phyloP scores from a whole-genome alignment of 441 rosid genomes.

The Daphne laureola region DNA sequence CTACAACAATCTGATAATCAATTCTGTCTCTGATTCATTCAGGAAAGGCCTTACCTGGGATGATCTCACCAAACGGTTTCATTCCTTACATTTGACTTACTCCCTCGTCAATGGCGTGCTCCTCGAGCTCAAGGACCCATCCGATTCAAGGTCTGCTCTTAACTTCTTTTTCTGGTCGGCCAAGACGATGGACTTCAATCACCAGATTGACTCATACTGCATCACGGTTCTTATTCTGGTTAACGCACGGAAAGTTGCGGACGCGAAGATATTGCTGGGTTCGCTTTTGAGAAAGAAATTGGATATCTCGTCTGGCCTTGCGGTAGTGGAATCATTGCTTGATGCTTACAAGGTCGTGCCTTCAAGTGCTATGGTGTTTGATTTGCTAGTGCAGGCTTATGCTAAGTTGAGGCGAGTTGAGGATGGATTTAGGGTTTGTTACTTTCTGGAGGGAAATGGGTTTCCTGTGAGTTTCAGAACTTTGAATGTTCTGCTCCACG shows the following conservation, averaged over 20 bases:
- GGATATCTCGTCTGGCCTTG: conserved; percentile 16
- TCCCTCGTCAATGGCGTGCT: conserved; percentile 38
- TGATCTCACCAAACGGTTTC: conserved; percentile 33
- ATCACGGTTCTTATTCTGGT: conserved; percentile 51
- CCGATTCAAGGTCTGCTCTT: conserved; percentile 52
- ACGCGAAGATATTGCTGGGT: conserved; percentile 57
- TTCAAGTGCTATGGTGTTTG: conserved; percentile 51
- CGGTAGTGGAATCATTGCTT: conserved; percentile 42
- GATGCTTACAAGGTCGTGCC: conserved; percentile 26
- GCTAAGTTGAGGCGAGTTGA: conserved; percentile 54
- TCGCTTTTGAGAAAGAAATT: conserved; percentile 33
- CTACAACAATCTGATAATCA: conserved; percentile 9
- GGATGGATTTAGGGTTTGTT: conserved; percentile 44
- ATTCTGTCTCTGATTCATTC: conserved; percentile 41
- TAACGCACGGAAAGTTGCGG: conserved; percentile 39
- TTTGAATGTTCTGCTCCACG: conserved; percentile 48
- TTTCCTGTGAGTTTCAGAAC: conserved; percentile 44
- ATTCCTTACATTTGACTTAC: conserved; percentile 25
- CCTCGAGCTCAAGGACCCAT: conserved; percentile 53
- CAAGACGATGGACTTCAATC: conserved; percentile 30
- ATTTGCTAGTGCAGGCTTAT: conserved; percentile 58
- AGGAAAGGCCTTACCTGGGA: conserved; percentile 48
- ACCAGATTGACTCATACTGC: conserved; percentile 43
- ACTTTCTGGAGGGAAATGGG: conserved; percentile 38
- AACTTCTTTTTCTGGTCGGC: conserved; percentile 80